A percentile compares a stretch with the other conserved stretches of the same genome.
Evolutionary conservation across 208 protist species (phyloP).

Genomic region (Leishmania turanica): DNA sequence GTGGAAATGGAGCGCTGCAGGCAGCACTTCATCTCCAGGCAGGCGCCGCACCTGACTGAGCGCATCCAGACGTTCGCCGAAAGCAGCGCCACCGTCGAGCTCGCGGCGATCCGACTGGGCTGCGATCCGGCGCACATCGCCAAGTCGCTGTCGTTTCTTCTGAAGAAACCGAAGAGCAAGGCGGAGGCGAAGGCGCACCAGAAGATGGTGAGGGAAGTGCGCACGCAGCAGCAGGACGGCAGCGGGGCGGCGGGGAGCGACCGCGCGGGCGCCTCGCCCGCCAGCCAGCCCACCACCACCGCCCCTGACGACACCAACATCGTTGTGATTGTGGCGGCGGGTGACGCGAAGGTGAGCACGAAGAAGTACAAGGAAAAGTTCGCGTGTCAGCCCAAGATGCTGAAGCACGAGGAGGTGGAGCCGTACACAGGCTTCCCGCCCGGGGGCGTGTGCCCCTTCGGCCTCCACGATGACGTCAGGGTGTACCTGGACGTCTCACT

Average conservation of each 20-base stretch:
- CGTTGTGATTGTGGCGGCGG: constrained; percentile 54
- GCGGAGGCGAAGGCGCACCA: constrained; percentile 33
- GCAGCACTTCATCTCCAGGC: constrained; percentile 33
- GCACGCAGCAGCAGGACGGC: constrained; percentile 11
- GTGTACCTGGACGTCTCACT: constrained; percentile 76
- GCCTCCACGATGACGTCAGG: constrained; percentile 43
- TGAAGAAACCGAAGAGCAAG: constrained; percentile 35
- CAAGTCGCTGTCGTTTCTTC: constrained; percentile 55
- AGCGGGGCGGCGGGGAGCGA: constrained; percentile 16
- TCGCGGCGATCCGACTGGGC: constrained; percentile 44
- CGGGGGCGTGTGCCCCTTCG: constrained; percentile 71
- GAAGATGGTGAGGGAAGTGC: constrained; percentile 17
- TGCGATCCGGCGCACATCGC: constrained; percentile 61
- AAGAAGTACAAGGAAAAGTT: constrained; percentile 59
- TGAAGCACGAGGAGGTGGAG: constrained; percentile 59
- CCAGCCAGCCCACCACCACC: constrained; percentile 6
- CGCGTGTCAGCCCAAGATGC: constrained; percentile 45
- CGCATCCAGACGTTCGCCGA: constrained; percentile 51
- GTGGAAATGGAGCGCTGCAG: constrained; percentile 39
- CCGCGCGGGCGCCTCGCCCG: not conserved
- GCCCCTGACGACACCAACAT: constrained; percentile 10
- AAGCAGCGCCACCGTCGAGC: constrained; percentile 58
- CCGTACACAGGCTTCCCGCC: constrained; percentile 45
- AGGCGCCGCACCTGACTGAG: constrained; percentile 36
- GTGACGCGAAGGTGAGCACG: constrained; percentile 52